Evolutionary conservation across 169 alveolate species (phyloP).

Genomic region (Babesia sp.): DNA sequence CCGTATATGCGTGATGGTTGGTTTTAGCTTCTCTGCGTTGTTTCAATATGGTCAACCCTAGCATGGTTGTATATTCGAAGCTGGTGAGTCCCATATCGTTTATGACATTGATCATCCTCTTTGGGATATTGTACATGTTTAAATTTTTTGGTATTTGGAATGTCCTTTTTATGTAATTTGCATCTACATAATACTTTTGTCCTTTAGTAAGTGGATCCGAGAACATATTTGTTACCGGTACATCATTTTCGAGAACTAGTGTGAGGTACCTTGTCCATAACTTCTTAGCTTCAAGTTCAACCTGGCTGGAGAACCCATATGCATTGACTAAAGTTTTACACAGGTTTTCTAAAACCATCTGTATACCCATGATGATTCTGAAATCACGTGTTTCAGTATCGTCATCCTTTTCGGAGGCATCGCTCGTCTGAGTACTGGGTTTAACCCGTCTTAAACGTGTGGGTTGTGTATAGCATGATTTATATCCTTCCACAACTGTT

Average conservation of each 20-base stretch:
- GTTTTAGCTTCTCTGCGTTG: not conserved
- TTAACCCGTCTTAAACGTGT: conserved; percentile 30
- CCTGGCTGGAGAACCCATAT: conserved; percentile 35
- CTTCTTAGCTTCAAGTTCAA: conserved; percentile 53
- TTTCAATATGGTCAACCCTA: not conserved
- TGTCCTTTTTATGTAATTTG: conserved; percentile 19
- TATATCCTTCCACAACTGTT: conserved; percentile 41
- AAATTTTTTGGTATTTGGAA: conserved; percentile 25
- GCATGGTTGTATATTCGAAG: conserved; percentile 40
- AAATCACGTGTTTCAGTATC: conserved; percentile 18
- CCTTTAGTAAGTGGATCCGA: conserved; percentile 35
- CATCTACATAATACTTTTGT: conserved; percentile 21
- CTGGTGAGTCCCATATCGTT: conserved; percentile 46
- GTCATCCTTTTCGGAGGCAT: not conserved
- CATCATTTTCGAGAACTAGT: conserved; percentile 28
- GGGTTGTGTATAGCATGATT: conserved; percentile 46
- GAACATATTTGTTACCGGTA: conserved; percentile 48
- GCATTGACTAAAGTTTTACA: conserved; percentile 40
- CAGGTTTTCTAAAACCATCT: conserved; percentile 41
- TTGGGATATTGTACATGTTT: conserved; percentile 4
- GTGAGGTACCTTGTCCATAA: conserved; percentile 33
- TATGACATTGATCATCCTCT: conserved; percentile 32
- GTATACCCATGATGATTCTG: conserved; percentile 38
- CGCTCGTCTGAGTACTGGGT: not conserved
- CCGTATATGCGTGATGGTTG: not conserved